These are phyloP conservation scores for Bathelium albidoporum DNA, from an alignment of 495 filamentous ascomycete species.

Conservation along the genomic window DNA sequence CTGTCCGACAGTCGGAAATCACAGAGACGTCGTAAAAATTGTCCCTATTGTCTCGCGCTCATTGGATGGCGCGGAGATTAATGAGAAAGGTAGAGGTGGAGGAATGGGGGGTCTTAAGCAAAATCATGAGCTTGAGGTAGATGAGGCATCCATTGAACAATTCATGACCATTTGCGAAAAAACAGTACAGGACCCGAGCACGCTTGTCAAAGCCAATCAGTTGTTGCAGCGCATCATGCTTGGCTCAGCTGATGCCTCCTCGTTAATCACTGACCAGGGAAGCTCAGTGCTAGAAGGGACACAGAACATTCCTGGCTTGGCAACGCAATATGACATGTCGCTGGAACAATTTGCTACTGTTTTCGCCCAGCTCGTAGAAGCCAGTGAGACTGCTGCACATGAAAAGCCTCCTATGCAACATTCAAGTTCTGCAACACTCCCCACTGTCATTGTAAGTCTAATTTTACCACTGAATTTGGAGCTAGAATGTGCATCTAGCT, in stretches of 20 bases:
- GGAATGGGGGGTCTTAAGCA: constrained; percentile 66
- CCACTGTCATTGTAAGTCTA: neutral
- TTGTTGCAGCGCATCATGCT: constrained; percentile 20
- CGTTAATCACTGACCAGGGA: neutral
- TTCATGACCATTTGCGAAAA: constrained; percentile 26
- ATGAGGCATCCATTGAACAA: constrained; percentile 13
- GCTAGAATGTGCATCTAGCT: neutral
- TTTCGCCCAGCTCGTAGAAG: constrained; percentile 12
- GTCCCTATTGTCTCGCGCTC: constrained; percentile 58
- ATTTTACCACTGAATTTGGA: neutral
- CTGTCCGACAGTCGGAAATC: constrained; percentile 46
- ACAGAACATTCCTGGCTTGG: constrained; percentile 31
- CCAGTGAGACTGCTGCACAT: neutral
- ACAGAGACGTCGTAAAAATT: constrained; percentile 59
- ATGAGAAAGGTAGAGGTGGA: constrained; percentile 67
- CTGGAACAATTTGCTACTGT: constrained; percentile 34
- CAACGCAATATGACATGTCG: constrained; percentile 33
- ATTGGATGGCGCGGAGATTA: constrained; percentile 47
- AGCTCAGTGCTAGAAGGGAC: constrained; percentile 12
- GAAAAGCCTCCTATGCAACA: constrained; percentile 3
- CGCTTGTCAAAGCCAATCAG: constrained; percentile 28
- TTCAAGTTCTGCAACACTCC: neutral
- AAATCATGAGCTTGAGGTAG: constrained; percentile 51
- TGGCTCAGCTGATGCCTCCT: neutral
- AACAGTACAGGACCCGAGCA: constrained; percentile 31